Conservation (phyloP, 192 early-diverging fungal species). For the Pecoramyces ruminantium region DNA sequence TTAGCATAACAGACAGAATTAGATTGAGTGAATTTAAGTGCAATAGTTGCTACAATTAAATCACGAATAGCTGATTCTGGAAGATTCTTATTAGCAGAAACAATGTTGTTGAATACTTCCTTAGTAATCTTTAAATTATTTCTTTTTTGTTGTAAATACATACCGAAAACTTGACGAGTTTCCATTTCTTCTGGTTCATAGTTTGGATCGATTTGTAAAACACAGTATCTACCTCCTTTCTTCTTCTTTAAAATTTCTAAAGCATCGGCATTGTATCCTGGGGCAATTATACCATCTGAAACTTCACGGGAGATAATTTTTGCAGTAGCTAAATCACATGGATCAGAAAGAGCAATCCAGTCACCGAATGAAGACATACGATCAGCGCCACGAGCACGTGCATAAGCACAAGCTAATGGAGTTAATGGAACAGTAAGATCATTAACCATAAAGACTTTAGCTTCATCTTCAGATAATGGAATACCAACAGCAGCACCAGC, state of each 20-base stretch:
- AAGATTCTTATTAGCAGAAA: slow-evolving; percentile 58
- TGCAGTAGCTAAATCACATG: slow-evolving; percentile 79
- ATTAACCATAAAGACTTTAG: slow-evolving; percentile 80
- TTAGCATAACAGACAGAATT: slow-evolving; percentile 98
- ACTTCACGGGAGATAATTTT: slow-evolving; percentile 92
- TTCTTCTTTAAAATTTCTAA: slow-evolving; percentile 82
- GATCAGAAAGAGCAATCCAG: slow-evolving; percentile 87
- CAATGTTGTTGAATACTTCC: slow-evolving; percentile 69
- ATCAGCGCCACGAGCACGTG: slow-evolving; percentile 93
- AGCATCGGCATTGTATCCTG: slow-evolving; percentile 68
- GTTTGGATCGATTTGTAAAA: slow-evolving; percentile 77
- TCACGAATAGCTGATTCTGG: slow-evolving; percentile 55
- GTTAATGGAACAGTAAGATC: slow-evolving; percentile 57
- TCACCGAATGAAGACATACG: slow-evolving; percentile 99
- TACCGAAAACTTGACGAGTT: slow-evolving; percentile 88
- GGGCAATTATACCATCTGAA: slow-evolving; percentile 94
- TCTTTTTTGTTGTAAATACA: slow-evolving; percentile 78
- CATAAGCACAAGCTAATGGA: slow-evolving; percentile 82
- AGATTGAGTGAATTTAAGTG: slow-evolving; percentile 97
- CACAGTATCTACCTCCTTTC: slow-evolving; percentile 94
- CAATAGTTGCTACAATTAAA: slow-evolving; percentile 90
- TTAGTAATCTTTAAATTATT: slow-evolving; percentile 68
- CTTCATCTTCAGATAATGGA: slow-evolving; percentile 60
- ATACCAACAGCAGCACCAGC: slow-evolving; percentile 91
- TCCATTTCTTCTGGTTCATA: slow-evolving; percentile 77